Conservation (phyloP, 768 basidiomycete genomes). For the Boletus rex-veris region DNA sequence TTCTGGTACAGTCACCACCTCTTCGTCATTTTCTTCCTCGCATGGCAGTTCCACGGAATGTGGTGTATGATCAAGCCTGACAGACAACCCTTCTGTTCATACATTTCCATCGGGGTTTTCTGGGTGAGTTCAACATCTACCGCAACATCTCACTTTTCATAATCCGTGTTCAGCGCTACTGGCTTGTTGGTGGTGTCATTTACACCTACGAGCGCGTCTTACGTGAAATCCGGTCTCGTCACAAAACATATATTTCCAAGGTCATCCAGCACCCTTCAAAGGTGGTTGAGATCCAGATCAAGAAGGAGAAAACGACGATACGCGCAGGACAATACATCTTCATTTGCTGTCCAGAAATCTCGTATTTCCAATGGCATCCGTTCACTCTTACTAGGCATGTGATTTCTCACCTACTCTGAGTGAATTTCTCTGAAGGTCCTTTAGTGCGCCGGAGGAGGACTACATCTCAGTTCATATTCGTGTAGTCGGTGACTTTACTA, state of each 20-base stretch:
- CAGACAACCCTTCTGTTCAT: slow-evolving; percentile 82
- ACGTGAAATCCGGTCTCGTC: slow-evolving; percentile 87
- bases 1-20: slow-evolving; percentile 91
- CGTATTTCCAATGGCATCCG: slow-evolving; percentile 96
- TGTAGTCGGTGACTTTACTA: slow-evolving; percentile 87
- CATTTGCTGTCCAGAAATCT: slow-evolving; percentile 84
- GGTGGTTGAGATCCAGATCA: slow-evolving; percentile 94
- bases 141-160: slow-evolving; percentile 3
- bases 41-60: slow-evolving; percentile 95
- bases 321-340: slow-evolving; percentile 94
- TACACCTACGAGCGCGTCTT: slow-evolving; percentile 87
- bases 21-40: slow-evolving; percentile 89
- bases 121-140: slow-evolving; percentile 58
- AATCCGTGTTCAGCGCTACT: slow-evolving; percentile 61
- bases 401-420: not conserved
- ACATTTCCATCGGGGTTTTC: slow-evolving; percentile 85
- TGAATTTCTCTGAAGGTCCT: not conserved
- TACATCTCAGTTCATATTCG: slow-evolving; percentile 94
- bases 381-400: slow-evolving; percentile 84
- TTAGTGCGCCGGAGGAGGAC: slow-evolving; percentile 89
- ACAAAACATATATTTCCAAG: slow-evolving; percentile 89
- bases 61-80: slow-evolving; percentile 97
- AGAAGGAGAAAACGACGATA: slow-evolving; percentile 85
- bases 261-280: slow-evolving; percentile 94
- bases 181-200: slow-evolving; percentile 82